These are phyloP conservation scores for Podaxis sp. DNA, from an alignment of 768 basidiomycete species.

Conservation along the genomic window DNA sequence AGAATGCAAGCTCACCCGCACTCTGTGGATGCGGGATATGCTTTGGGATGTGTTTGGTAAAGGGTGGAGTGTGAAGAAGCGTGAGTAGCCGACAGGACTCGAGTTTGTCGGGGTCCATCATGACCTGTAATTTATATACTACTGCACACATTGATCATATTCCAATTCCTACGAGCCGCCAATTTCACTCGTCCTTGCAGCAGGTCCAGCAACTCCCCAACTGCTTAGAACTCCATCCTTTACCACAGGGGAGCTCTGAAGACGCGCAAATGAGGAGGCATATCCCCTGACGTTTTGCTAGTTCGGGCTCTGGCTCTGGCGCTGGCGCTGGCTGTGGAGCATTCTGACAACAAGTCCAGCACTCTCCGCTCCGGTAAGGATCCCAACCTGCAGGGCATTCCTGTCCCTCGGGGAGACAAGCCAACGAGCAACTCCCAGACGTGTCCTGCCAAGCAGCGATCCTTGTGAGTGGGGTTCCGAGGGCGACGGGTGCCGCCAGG, in stretches of 20 bases:
- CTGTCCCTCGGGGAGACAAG: neutral
- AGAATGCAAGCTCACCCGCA: conserved; percentile 26
- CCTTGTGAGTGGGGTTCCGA: neutral
- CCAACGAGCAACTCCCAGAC: neutral
- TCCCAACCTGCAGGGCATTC: neutral
- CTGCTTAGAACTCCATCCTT: neutral
- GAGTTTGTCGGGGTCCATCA: neutral
- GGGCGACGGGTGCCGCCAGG: neutral
- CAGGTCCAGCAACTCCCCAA: neutral
- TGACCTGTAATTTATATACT: neutral
- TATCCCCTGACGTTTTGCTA: neutral
- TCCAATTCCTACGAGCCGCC: too few species aligned
- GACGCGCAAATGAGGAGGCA: neutral
- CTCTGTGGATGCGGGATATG: conserved; percentile 24
- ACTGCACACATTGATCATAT: too few species aligned
- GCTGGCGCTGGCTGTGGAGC: neutral
- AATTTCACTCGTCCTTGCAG: neutral
- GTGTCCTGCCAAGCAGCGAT: neutral
- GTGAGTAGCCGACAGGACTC: neutral
- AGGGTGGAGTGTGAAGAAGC: neutral
- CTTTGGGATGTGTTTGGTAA: conserved; percentile 14
- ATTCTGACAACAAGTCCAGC: neutral
- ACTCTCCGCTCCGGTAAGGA: neutral
- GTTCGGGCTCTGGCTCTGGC: too few species aligned
- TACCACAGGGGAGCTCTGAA: neutral